Evolutionary conservation across 1,284 basidiomycete species (phyloP).

Genomic region (Neonothopanus nambi): DNA sequence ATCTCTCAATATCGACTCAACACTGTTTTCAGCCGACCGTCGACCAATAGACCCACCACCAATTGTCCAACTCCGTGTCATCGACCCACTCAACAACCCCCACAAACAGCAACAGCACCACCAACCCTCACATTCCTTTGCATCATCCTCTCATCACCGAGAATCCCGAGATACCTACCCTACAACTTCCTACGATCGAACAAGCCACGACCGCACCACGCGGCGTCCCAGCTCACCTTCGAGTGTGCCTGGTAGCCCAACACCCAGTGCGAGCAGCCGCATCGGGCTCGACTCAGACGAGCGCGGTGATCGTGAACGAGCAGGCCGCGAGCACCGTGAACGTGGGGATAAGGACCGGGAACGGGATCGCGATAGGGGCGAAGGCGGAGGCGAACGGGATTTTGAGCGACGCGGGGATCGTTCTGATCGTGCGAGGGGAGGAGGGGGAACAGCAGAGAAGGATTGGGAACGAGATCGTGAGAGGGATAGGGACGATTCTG

Average conservation of each 20-base stretch:
- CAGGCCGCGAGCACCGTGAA: background rate
- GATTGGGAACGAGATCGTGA: conserved; percentile 1
- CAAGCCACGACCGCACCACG: too few relatives aligned
- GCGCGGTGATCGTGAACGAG: background rate
- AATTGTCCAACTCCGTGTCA: conserved; percentile 91
- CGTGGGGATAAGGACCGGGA: background rate
- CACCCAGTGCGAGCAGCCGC: conserved; percentile 9
- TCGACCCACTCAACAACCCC: conserved; percentile 53
- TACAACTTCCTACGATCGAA: too few relatives aligned
- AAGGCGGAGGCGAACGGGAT: background rate
- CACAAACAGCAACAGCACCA: conserved; percentile 19
- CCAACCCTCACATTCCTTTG: conserved; percentile 1
- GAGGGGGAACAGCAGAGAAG: background rate
- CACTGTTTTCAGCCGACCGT: conserved; percentile 78
- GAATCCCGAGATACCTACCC: background rate
- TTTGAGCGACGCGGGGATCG: background rate
- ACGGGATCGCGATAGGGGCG: background rate
- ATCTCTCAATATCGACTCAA: conserved; percentile 17
- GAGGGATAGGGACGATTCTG: conserved; percentile 9
- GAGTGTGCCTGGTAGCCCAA: conserved; percentile 3
- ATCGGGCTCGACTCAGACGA: background rate
- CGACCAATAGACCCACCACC: conserved; percentile 95
- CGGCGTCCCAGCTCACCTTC: background rate
- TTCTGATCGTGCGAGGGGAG: background rate
- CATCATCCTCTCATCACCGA: background rate